Conservation (phyloP, 2,329 filamentous ascomycete genomes). For the Epichloe gansuensis region DNA sequence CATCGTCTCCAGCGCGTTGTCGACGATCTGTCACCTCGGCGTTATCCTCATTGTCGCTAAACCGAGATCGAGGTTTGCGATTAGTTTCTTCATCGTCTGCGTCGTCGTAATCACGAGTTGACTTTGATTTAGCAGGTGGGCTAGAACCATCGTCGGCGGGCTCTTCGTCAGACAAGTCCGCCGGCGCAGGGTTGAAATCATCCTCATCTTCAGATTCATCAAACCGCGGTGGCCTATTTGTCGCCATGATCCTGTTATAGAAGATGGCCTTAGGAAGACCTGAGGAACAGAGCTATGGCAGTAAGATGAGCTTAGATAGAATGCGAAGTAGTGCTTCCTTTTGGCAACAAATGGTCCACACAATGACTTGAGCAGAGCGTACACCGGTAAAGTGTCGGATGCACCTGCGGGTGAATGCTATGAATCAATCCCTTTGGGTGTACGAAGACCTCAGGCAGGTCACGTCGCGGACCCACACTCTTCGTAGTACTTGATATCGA, state of each 20-base stretch:
- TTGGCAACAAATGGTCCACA: no score
- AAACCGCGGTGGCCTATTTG: slow-evolving; percentile 34
- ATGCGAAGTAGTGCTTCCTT: no score
- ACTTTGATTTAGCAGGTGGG: slow-evolving; percentile 23
- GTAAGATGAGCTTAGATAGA: neutral
- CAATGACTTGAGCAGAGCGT: no score
- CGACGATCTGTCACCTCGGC: slow-evolving; percentile 21
- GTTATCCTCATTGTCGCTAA: slow-evolving; percentile 27
- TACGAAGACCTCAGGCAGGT: no score
- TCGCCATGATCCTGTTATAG: slow-evolving; percentile 30
- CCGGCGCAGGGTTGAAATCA: slow-evolving; percentile 77
- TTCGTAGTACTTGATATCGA: no score
- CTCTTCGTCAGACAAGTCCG: slow-evolving; percentile 55
- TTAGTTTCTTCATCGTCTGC: slow-evolving; percentile 26
- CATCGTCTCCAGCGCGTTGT: slow-evolving; percentile 2
- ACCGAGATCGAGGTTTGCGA: slow-evolving; percentile 11
- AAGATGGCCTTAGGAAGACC: neutral
- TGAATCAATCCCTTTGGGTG: no score
- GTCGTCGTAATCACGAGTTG: slow-evolving; percentile 12
- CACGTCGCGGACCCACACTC: no score
- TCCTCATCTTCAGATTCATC: slow-evolving; percentile 67
- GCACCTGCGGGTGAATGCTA: no score
- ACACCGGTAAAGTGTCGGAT: no score
- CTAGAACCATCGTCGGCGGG: slow-evolving; percentile 26
- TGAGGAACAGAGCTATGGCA: neutral